These are phyloP conservation scores for Cystoisospora suis DNA, from an alignment of 169 alveolate genomes.

Conservation along the genomic window DNA sequence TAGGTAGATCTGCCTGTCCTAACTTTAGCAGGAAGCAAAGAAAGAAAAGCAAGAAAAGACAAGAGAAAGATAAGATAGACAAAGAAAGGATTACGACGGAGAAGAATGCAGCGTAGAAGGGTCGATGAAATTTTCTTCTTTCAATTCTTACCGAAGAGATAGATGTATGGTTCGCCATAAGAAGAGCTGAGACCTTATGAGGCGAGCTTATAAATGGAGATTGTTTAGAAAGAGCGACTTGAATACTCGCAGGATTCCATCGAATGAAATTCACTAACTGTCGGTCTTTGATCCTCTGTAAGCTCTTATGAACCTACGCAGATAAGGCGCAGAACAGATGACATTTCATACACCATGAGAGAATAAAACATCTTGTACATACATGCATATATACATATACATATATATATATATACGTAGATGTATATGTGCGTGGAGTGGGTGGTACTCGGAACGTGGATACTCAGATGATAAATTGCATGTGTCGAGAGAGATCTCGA, in stretches of 20 bases:
- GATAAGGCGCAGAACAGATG: no score
- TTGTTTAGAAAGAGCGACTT: constrained; percentile 96
- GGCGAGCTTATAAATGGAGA: constrained; percentile 94
- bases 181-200: constrained; percentile 97
- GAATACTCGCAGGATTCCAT: constrained; percentile 99
- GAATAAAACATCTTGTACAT: background rate
- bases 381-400: background rate
- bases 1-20: no score
- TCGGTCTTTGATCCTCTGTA: constrained; percentile 92
- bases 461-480: no score
- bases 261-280: constrained; percentile 87
- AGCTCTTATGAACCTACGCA: constrained; percentile 89
- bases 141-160: constrained; percentile 82
- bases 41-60: no score
- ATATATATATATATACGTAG: background rate
- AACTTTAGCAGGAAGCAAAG: no score
- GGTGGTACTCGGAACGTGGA: no score
- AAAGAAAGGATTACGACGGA: no score
- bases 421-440: background rate
- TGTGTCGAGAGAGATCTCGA: no score
- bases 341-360: background rate
- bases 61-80: no score
- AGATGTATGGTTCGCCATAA: constrained; percentile 99
- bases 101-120: background rate
- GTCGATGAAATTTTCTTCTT: background rate